These are phyloP conservation scores for Pelagophyceae sp. DNA, from an alignment of 352 stramenopile species.

Conservation along the genomic window DNA sequence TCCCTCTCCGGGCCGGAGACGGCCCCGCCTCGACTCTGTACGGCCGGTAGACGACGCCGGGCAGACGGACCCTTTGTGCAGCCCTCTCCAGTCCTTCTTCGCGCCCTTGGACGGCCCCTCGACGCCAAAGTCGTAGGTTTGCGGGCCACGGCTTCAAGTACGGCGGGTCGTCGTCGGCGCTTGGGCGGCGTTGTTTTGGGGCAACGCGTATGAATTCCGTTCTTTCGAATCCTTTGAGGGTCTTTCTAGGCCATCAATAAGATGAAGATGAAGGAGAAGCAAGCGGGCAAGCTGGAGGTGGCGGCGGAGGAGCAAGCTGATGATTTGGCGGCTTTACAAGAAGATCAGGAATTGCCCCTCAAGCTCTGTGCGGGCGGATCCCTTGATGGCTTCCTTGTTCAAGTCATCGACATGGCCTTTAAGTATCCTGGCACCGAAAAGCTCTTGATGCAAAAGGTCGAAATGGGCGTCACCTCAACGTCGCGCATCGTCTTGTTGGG, in stretches of 20 bases:
- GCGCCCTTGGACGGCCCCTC: too few species aligned
- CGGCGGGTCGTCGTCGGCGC: conserved; percentile 32
- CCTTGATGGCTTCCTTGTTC: conserved; percentile 33
- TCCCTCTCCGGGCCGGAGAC: too few species aligned
- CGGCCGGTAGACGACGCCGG: too few species aligned
- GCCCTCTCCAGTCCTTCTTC: too few species aligned
- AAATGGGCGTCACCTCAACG: conserved; percentile 32
- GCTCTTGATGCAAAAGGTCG: conserved; percentile 29
- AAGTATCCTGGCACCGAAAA: conserved; percentile 24
- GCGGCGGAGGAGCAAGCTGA: conserved; percentile 24
- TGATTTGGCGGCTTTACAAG: conserved; percentile 33
- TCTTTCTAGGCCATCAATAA: too few species aligned
- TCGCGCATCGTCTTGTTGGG: conserved; percentile 42
- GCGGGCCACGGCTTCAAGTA: conserved; percentile 41
- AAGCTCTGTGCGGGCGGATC: conserved; percentile 31
- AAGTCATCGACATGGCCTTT: conserved; percentile 33
- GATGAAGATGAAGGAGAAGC: conserved; percentile 40
- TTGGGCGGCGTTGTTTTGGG: too few species aligned
- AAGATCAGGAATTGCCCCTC: conserved; percentile 38
- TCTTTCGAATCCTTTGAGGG: too few species aligned
- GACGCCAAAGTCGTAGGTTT: too few species aligned
- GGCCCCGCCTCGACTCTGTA: too few species aligned
- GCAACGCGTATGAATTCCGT: too few species aligned
- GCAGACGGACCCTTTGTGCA: too few species aligned
- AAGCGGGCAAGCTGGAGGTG: conserved; percentile 38